Evolutionary conservation across 352 stramenopile species (phyloP), one percentile per base, ranked within the genome.

Genomic region (Phytopythium oedochilum): DNA sequence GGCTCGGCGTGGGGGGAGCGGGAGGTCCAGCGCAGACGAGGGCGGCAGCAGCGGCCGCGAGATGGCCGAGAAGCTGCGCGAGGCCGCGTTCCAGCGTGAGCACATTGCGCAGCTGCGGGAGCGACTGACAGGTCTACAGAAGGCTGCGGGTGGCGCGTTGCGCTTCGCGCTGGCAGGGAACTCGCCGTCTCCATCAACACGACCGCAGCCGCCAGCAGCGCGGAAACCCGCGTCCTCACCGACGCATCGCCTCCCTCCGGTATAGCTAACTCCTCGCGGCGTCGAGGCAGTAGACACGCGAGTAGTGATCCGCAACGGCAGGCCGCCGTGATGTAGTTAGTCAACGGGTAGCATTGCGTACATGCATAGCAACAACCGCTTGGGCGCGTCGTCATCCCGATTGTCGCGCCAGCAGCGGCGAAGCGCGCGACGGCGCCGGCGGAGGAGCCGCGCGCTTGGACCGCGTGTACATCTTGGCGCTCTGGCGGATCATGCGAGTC

Each of bases 401-500:
- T 8, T 8, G 20, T 10, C 47, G 47, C 10, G 31, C n/a, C 20
- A 53, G 47, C 23, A 53, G 29, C 20, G 47, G 47, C 2, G 47
- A 25, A 12, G 29, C 11, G 8, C 29, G 47, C n/a, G 28, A 40
- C 2, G 47, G 47, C 0, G 49, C 12, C 4, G 34, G 34, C 2
- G 49, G 34, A 3, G 49, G 32, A 7, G 35, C 34, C 36, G 71
- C 75, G 26, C 84, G 80, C 59, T 86, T 89, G 35, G 84, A 70
- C 14, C 84, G 71, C 51, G 70, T 87, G 60, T 94, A 94, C 84
- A 94, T 92, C 20, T 78, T 86, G 23, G 71, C 73, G 51, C 83
- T 94, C 57, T 89, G 79, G 11, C 78, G 78, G 45, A 94, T 53
- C 71, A 94, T 86, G 17, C 82, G 80, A 11, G 70, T 86, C 84